Evolutionary conservation across 257 asterid genomes (phyloP).

Genomic region (Gentiana straminea): DNA sequence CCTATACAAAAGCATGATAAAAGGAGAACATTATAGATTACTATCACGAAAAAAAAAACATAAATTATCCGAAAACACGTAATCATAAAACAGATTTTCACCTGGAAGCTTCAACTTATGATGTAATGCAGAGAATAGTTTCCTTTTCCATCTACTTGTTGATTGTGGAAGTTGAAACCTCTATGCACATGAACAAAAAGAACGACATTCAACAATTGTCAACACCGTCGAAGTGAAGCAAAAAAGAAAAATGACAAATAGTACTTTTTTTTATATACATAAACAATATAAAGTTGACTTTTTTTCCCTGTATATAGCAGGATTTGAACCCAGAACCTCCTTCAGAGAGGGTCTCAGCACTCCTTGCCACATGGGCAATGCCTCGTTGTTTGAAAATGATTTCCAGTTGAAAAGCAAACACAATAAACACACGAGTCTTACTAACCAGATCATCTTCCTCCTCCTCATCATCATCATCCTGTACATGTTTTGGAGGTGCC

Average conservation of each 20-base stretch:
- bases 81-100: constrained; percentile 22
- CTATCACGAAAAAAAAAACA: constrained; percentile 11
- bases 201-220: constrained; percentile 11
- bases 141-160: constrained; percentile 71
- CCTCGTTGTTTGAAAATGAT: too few relatives aligned
- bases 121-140: constrained; percentile 45
- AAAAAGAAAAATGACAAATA: neutral
- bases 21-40: constrained; percentile 6
- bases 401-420: neutral
- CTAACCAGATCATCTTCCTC: constrained; percentile 77
- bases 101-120: constrained; percentile 77
- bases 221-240: neutral
- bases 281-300: neutral
- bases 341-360: too few relatives aligned
- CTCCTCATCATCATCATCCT: constrained; percentile 47
- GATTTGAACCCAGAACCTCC: neutral
- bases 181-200: constrained; percentile 23
- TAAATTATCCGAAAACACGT: constrained; percentile 1
- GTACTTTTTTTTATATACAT: neutral
- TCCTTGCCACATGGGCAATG: too few relatives aligned
- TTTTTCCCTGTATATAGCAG: neutral
- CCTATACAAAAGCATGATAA: constrained; percentile 29
- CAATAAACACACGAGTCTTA: constrained; percentile 3
- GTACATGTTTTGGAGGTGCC: constrained; percentile 63
- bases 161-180: constrained; percentile 69